Conservation (phyloP, 495 filamentous ascomycete genomes). For the Aspergillus homomorphus region DNA sequence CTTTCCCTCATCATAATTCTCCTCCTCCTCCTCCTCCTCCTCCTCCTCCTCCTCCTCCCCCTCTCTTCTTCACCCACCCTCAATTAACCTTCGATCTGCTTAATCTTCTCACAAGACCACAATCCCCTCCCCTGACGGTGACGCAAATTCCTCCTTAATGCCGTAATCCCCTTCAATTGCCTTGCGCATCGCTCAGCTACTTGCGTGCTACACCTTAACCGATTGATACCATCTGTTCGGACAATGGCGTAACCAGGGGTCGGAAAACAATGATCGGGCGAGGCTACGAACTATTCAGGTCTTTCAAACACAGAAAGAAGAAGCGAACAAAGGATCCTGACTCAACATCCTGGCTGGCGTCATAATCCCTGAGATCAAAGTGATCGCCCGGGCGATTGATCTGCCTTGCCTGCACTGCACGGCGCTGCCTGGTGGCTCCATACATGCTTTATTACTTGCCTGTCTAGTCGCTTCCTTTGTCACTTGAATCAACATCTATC, state of each 20-base stretch:
- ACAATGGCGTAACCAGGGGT: slow-evolving; percentile 25
- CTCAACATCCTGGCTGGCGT: neutral
- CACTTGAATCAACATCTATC: neutral
- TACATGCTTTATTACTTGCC: neutral
- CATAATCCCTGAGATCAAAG: neutral
- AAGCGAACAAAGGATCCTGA: slow-evolving; percentile 13
- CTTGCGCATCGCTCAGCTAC: neutral
- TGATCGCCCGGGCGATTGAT: neutral
- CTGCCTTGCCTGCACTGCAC: neutral
- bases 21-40: neutral
- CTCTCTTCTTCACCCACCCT: slow-evolving; percentile 3
- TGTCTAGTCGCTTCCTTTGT: too few relatives aligned
- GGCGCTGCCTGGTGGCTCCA: neutral
- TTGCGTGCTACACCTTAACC: slow-evolving; percentile 2
- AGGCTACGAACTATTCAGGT: slow-evolving; percentile 13
- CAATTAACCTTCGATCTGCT: slow-evolving; percentile 10
- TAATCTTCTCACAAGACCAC: neutral
- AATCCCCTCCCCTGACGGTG: neutral
- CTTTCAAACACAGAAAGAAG: slow-evolving; percentile 18
- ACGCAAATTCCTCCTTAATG: neutral
- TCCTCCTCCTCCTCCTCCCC: neutral
- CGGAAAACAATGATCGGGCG: slow-evolving; percentile 18
- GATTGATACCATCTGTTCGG: slow-evolving; percentile 19
- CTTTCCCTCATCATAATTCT: neutral
- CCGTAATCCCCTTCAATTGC: neutral